phyloP scores from a whole-genome alignment of 2,329 filamentous ascomycete species.

The Lachnellula cervina region DNA sequence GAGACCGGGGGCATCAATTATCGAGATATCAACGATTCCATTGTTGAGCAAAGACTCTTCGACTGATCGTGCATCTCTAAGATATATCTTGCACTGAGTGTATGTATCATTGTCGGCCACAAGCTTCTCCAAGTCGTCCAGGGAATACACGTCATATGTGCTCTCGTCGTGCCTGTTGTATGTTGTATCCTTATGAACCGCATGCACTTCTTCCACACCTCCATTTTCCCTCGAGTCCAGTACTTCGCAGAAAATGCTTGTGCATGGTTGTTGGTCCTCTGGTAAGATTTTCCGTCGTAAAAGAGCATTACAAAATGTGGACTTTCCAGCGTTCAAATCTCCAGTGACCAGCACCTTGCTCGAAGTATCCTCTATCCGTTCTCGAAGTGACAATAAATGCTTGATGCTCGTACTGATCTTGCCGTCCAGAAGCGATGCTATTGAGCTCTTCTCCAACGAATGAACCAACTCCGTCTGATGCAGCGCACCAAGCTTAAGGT shows the following conservation, averaged over 20 bases:
- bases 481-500: slow-evolving; percentile 81
- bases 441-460: slow-evolving; percentile 85
- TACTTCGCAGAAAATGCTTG: slow-evolving; percentile 97
- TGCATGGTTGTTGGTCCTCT: slow-evolving; percentile 97
- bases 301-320: slow-evolving; percentile 97
- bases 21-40: slow-evolving; percentile 92
- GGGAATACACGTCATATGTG: slow-evolving; percentile 81
- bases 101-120: slow-evolving; percentile 86
- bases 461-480: slow-evolving; percentile 90
- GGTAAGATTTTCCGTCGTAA: slow-evolving; percentile 87
- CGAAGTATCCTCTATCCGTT: slow-evolving; percentile 93
- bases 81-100: slow-evolving; percentile 93
- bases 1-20: slow-evolving; percentile 93
- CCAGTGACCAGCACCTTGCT: slow-evolving; percentile 96
- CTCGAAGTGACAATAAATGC: slow-evolving; percentile 78
- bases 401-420: slow-evolving; percentile 93
- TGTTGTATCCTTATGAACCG: slow-evolving; percentile 71
- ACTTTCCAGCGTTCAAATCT: slow-evolving; percentile 95
- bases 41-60: slow-evolving; percentile 96
- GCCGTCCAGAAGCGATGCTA: slow-evolving; percentile 85
- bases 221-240: slow-evolving; percentile 87
- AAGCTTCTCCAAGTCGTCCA: slow-evolving; percentile 78
- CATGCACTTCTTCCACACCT: slow-evolving; percentile 90
- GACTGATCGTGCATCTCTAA: slow-evolving; percentile 82
- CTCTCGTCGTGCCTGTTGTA: slow-evolving; percentile 91